A percentile compares a stretch with the other conserved stretches of the same genome.
Conservation (phyloP, 2,329 filamentous ascomycete species). For the Karstenula rhodostoma region DNA sequence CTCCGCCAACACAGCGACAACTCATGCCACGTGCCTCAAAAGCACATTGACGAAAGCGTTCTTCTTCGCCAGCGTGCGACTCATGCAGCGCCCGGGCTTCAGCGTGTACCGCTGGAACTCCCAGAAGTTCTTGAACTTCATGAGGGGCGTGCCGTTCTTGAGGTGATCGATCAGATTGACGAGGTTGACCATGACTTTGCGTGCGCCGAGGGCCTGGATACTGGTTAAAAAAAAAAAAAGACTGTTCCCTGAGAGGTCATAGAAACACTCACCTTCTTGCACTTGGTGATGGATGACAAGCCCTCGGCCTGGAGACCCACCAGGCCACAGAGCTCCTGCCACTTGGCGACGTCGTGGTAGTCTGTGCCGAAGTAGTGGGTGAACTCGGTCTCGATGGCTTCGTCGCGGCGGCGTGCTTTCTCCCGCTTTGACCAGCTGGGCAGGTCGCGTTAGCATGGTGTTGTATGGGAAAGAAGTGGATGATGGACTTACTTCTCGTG, state of each 20-base stretch:
- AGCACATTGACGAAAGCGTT: slow-evolving; percentile 32
- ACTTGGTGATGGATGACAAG: slow-evolving; percentile 14
- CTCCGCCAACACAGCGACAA: background rate
- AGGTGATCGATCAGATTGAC: slow-evolving; percentile 32
- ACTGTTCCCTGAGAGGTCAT: no score
- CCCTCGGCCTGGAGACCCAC: slow-evolving; percentile 12
- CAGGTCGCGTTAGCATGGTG: background rate
- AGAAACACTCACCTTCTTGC: slow-evolving; percentile 23
- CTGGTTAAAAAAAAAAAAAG: no score
- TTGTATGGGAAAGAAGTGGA: no score
- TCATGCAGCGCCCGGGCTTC: slow-evolving; percentile 1
- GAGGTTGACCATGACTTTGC: slow-evolving; percentile 28
- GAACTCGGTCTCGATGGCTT: slow-evolving; percentile 21
- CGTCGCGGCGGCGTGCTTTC: background rate
- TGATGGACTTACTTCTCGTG: slow-evolving; percentile 5
- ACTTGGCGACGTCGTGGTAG: slow-evolving; percentile 8
- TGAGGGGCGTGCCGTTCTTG: slow-evolving; percentile 20
- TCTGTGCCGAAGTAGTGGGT: slow-evolving; percentile 18
- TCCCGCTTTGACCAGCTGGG: slow-evolving; percentile 19
- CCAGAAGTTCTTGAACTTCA: slow-evolving; percentile 21
- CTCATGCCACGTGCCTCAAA: slow-evolving; percentile 23
- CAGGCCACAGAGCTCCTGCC: slow-evolving; percentile 22
- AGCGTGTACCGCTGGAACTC: slow-evolving; percentile 24
- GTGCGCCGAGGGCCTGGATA: slow-evolving; percentile 20
- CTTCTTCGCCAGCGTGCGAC: slow-evolving; percentile 24